These are phyloP conservation scores for Auriscalpium vulgare DNA, from an alignment of 768 basidiomycete genomes.

Conservation along the genomic window DNA sequence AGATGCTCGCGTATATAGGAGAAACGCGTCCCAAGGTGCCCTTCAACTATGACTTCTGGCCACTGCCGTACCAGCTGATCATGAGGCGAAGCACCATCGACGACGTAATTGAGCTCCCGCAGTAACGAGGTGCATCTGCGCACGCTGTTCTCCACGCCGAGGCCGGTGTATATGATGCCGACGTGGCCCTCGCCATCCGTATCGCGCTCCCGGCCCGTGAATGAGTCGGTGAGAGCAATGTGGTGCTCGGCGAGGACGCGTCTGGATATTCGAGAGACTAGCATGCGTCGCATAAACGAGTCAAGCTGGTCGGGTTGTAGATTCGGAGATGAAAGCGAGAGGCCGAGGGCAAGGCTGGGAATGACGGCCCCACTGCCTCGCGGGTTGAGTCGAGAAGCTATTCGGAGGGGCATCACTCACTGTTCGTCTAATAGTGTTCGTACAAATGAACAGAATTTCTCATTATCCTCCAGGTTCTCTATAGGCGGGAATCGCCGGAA, in stretches of 20 bases:
- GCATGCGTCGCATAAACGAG: conserved; percentile 85
- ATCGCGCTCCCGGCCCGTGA: conserved; percentile 28
- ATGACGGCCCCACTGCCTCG: conserved; percentile 59
- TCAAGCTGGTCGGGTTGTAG: conserved; percentile 74
- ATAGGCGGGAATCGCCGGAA: conserved; percentile 63
- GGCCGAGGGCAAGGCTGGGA: conserved; percentile 72
- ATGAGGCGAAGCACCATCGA: conserved; percentile 27
- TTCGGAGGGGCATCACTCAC: conserved; percentile 35
- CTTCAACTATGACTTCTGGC: conserved; percentile 67
- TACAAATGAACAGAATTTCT: conserved; percentile 69
- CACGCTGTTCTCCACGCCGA: conserved; percentile 64
- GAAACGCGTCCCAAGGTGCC: conserved; percentile 62
- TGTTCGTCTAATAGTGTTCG: conserved; percentile 61
- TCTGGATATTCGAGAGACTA: conserved; percentile 82
- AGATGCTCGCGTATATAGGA: conserved; percentile 83
- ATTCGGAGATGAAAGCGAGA: conserved; percentile 78
- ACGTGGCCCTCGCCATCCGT: conserved; percentile 42
- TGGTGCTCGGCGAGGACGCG: conserved; percentile 88
- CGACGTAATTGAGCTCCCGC: conserved; percentile 36
- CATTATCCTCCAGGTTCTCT: conserved; percentile 66
- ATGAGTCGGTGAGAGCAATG: conserved; percentile 64
- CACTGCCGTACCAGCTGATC: conserved; percentile 28
- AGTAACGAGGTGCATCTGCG: conserved; percentile 59
- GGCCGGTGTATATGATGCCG: conserved; percentile 75
- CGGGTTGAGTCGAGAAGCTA: background rate